These are phyloP conservation scores for Erythrophleum ivorense DNA, from an alignment of 331 rosid species.

Conservation along the genomic window DNA sequence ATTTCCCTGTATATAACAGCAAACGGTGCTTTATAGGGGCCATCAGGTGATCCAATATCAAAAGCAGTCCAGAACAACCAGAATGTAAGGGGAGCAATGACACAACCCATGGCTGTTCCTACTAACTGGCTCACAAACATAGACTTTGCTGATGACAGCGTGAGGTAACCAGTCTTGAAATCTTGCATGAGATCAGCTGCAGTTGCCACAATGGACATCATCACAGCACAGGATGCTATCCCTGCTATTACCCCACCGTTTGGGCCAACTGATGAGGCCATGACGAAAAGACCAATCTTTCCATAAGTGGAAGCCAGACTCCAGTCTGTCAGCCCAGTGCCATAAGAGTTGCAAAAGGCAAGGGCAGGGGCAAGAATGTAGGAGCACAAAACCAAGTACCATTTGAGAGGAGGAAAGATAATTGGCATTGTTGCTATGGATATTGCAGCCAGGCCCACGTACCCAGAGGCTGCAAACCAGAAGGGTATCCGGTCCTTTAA, in stretches of 20 bases:
- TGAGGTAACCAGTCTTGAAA: slow-evolving; percentile 94
- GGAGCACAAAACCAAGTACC: slow-evolving; percentile 80
- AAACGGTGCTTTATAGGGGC: slow-evolving; percentile 84
- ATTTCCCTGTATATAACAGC: slow-evolving; percentile 65
- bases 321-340: slow-evolving; percentile 84
- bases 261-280: slow-evolving; percentile 70
- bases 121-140: slow-evolving; percentile 85
- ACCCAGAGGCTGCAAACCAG: slow-evolving; percentile 83
- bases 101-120: slow-evolving; percentile 94
- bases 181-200: slow-evolving; percentile 98
- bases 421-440: slow-evolving; percentile 71
- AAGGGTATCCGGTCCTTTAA: slow-evolving; percentile 79
- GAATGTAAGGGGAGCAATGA: slow-evolving; percentile 87
- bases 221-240: slow-evolving; percentile 71
- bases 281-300: slow-evolving; percentile 78
- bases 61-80: slow-evolving; percentile 96
- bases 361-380: slow-evolving; percentile 86
- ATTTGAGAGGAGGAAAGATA: slow-evolving; percentile 85
- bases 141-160: slow-evolving; percentile 76
- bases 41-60: slow-evolving; percentile 76
- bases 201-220: slow-evolving; percentile 85
- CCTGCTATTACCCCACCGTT: slow-evolving; percentile 90
- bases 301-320: slow-evolving; percentile 76
- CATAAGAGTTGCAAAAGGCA: slow-evolving; percentile 94
- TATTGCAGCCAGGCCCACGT: slow-evolving; percentile 71